Evolutionary conservation across 2,329 filamentous ascomycete species (phyloP).

Genomic region (Arthrobotrys entomopaga): DNA sequence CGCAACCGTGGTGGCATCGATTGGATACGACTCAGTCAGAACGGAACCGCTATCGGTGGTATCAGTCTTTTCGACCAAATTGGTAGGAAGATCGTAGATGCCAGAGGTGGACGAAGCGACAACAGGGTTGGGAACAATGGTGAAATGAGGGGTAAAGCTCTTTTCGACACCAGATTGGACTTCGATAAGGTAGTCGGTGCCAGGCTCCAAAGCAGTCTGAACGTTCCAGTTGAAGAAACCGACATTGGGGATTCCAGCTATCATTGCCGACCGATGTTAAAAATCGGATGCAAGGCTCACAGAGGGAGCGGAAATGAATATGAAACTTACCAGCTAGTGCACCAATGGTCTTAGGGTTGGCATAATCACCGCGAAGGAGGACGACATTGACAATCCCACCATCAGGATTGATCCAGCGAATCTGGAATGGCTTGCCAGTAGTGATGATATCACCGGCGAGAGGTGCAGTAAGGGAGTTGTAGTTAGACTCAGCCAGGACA

Average conservation of each 20-base stretch:
- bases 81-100: constrained; percentile 3
- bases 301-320: background rate
- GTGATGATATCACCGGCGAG: constrained; percentile 46
- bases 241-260: constrained; percentile 56
- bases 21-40: constrained; percentile 47
- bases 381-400: constrained; percentile 54
- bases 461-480: constrained; percentile 45
- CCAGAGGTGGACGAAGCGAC: background rate
- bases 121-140: constrained; percentile 39
- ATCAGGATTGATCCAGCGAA: constrained; percentile 50
- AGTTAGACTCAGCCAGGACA: constrained; percentile 24
- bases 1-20: constrained; percentile 2
- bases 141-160: constrained; percentile 58
- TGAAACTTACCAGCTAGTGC: constrained; percentile 56
- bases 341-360: constrained; percentile 50
- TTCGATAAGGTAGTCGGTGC: constrained; percentile 57
- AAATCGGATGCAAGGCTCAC: background rate
- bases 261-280: constrained; percentile 12
- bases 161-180: constrained; percentile 54
- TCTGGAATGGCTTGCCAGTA: constrained; percentile 36
- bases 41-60: constrained; percentile 29
- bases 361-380: constrained; percentile 56
- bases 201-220: constrained; percentile 39
- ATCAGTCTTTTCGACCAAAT: constrained; percentile 31
- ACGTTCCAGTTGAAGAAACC: constrained; percentile 58